Base-by-base conservation (phyloP, 2,329 filamentous ascomycete species). In the Cytospora schulzeri region DNA sequence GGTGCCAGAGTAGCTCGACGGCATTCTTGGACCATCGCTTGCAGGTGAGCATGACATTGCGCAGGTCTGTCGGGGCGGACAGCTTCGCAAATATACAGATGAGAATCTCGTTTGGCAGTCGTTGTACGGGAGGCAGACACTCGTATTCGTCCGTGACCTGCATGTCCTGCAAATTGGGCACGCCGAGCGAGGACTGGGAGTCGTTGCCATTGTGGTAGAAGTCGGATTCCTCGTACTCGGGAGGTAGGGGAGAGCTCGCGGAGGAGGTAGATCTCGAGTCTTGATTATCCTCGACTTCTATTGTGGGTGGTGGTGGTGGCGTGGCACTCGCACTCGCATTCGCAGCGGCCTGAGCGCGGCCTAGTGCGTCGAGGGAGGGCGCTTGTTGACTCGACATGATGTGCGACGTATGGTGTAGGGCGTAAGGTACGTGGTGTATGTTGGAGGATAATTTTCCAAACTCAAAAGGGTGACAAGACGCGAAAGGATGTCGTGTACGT, bases 1-100 rank as follows among this genome's bases (percentile, higher is more conserved):
- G 86, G 76, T 97, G 93, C 95, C 95, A 99, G 26, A 99, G 83
- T 69, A 97, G 85, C 68, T 95, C 94, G 70, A 98, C 95, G 59
- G 91, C 90, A 74, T 97, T 97, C 68, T 90, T 84, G 31, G 95
- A 91, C 95, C 95, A 99, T 68, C 90, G 87, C 77, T 93, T 93
- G 73, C 90, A 97, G n/a, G 97, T 93, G 69, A 95, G 82, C 91
- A 98, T 93, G 77, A 91, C 96, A 77, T 88, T 89, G 70, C 92
- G 85, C 70, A 97, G 84, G 73, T 99, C 94, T 53, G 82, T 80
- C 2, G 93, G 85, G 15, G 85, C 87, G 71, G 83, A 88, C 64
- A 99, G 85, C 76, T 93, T 95, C 41, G 91, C 84, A 77, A 99
- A 97, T 72, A 98, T 90, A 77, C 88, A 86, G 73, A 99, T 97